Percentiles rank a stretch among this genome's conserved stretches.
Evolutionary conservation across 106 monocot species (phyloP).

Genomic region (Ottelia alismoides): DNA sequence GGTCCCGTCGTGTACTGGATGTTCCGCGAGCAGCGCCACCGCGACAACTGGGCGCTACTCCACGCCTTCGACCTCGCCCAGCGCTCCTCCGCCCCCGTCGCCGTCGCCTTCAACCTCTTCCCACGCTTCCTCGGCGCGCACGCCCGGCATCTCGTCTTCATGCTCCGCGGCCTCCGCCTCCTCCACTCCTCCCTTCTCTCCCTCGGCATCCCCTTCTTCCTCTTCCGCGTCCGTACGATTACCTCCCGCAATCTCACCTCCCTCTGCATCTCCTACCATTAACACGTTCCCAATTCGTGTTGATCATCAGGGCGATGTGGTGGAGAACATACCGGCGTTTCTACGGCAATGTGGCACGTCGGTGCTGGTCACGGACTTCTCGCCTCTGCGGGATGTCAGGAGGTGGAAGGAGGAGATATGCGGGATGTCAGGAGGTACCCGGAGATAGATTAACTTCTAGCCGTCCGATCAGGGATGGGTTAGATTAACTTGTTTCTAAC

Average conservation of each 20-base stretch:
- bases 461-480: no score
- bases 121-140: slow-evolving; percentile 76
- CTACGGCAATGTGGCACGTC: slow-evolving; percentile 35
- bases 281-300: neutral
- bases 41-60: slow-evolving; percentile 62
- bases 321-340: slow-evolving; percentile 42
- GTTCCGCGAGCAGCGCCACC: slow-evolving; percentile 62
- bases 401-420: slow-evolving; percentile 44
- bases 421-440: no score
- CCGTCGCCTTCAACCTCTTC: slow-evolving; percentile 63
- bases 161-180: slow-evolving; percentile 62
- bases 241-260: neutral
- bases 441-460: no score
- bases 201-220: slow-evolving; percentile 67
- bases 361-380: slow-evolving; percentile 73
- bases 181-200: slow-evolving; percentile 22
- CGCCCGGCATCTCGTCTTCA: slow-evolving; percentile 80
- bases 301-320: slow-evolving; percentile 31
- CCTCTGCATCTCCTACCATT: neutral
- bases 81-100: slow-evolving; percentile 34
- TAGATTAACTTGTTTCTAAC: no score
- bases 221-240: slow-evolving; percentile 17
- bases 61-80: slow-evolving; percentile 55
- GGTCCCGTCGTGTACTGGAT: slow-evolving; percentile 74
- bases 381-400: slow-evolving; percentile 59